Conservation (phyloP, 257 asterid species). For the Gentiana macrophylla region DNA sequence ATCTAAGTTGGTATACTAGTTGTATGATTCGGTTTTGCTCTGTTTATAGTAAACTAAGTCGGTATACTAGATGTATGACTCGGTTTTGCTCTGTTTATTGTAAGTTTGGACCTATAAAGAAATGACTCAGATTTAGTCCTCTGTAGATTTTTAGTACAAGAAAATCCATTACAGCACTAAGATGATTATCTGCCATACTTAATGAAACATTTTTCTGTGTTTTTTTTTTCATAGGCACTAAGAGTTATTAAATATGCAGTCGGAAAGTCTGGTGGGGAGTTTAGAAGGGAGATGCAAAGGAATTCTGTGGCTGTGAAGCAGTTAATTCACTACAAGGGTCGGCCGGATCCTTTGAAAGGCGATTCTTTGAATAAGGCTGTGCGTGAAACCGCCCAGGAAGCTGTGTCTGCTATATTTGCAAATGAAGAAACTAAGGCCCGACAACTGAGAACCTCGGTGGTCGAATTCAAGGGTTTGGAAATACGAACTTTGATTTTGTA, state of each 20-base stretch:
- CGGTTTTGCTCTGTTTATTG: too few species aligned
- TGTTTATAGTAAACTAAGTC: too few species aligned
- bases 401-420: constrained; percentile 73
- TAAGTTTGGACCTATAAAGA: too few species aligned
- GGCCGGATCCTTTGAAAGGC: constrained; percentile 86
- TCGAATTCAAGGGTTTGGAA: constrained; percentile 95
- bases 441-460: constrained; percentile 68
- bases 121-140: too few species aligned
- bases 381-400: constrained; percentile 95
- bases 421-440: constrained; percentile 66
- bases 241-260: constrained; percentile 85
- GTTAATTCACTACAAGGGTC: constrained; percentile 88
- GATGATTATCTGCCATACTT: too few species aligned
- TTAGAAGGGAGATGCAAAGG: constrained; percentile 97
- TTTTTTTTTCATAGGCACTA: constrained; percentile 47
- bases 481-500: constrained; percentile 57
- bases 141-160: too few species aligned
- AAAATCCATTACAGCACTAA: too few species aligned
- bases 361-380: constrained; percentile 92
- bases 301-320: constrained; percentile 83
- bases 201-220: too few species aligned
- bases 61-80: too few species aligned
- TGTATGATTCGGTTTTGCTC: too few species aligned
- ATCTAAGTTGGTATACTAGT: too few species aligned
- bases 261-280: constrained; percentile 90